A percentile compares a stretch with the other conserved stretches of the same genome.
These are phyloP conservation scores for Rhodocollybia butyracea DNA, from an alignment of 768 basidiomycete species.

Conservation along the genomic window DNA sequence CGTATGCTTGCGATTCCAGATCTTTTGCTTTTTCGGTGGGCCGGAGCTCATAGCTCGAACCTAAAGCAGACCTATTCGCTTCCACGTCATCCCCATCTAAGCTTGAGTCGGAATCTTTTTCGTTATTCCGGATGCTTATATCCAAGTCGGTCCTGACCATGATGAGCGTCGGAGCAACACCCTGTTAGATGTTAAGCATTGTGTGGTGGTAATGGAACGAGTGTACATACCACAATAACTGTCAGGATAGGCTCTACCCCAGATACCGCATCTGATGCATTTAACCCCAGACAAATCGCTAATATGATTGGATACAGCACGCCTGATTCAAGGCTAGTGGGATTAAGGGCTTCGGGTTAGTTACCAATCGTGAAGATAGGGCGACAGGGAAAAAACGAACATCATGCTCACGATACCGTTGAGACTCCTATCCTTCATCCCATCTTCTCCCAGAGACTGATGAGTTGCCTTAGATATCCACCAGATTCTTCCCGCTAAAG, in stretches of 20 bases:
- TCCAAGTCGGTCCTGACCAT: constrained; percentile 1
- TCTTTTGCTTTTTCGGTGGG: background rate
- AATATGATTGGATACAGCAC: background rate
- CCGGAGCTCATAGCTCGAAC: background rate
- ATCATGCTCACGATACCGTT: background rate
- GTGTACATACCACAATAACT: background rate
- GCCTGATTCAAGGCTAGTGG: background rate
- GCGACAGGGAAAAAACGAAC: background rate
- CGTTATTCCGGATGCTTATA: background rate
- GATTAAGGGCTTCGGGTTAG: background rate
- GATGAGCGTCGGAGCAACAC: constrained; percentile 1
- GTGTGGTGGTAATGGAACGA: background rate
- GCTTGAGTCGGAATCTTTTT: background rate
- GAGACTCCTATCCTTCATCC: background rate
- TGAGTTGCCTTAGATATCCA: background rate
- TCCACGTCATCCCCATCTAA: no score
- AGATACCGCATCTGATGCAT: background rate
- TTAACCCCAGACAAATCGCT: background rate
- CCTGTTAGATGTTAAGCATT: background rate
- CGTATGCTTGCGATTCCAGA: background rate
- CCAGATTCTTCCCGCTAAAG: background rate
- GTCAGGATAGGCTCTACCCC: background rate
- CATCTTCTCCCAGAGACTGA: background rate
- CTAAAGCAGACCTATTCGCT: background rate
- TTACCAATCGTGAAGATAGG: background rate